phyloP scores from a whole-genome alignment of 148 eudicot species.

The Dianthus caryophyllus region DNA sequence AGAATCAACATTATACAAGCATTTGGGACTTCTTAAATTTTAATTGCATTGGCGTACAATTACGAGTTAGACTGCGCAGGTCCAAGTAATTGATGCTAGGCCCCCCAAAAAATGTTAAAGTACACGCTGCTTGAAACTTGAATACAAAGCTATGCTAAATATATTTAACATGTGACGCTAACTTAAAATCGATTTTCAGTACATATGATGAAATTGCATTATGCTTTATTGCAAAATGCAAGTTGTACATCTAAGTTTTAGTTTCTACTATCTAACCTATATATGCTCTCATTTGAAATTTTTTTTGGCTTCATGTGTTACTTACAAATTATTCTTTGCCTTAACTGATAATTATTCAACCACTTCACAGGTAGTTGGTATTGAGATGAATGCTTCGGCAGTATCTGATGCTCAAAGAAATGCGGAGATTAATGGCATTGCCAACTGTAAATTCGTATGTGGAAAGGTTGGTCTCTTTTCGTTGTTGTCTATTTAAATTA shows the following conservation, averaged over 20 bases:
- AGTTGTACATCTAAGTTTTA: neutral
- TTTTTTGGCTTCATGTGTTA: neutral
- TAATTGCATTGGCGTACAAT: neutral
- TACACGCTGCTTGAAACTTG: neutral
- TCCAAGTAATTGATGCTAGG: neutral
- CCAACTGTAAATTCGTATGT: conserved; percentile 85
- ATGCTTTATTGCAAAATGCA: neutral
- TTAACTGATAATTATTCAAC: conserved; percentile 3
- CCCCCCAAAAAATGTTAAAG: neutral
- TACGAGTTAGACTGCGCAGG: neutral
- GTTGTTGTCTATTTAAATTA: neutral
- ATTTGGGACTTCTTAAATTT: neutral
- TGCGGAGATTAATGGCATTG: conserved; percentile 89
- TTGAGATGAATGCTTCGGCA: conserved; percentile 99
- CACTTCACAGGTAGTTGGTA: conserved; percentile 75
- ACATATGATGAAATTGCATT: neutral
- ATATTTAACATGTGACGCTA: neutral
- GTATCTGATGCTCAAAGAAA: conserved; percentile 81
- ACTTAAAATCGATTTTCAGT: neutral
- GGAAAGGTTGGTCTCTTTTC: conserved; percentile 50
- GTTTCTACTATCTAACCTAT: too few species aligned
- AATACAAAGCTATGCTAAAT: neutral
- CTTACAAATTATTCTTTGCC: neutral
- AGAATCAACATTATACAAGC: neutral
- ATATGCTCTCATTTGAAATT: too few species aligned